Evolutionary conservation across 495 filamentous ascomycete genomes (phyloP).

Genomic region (Immersiella caudata): DNA sequence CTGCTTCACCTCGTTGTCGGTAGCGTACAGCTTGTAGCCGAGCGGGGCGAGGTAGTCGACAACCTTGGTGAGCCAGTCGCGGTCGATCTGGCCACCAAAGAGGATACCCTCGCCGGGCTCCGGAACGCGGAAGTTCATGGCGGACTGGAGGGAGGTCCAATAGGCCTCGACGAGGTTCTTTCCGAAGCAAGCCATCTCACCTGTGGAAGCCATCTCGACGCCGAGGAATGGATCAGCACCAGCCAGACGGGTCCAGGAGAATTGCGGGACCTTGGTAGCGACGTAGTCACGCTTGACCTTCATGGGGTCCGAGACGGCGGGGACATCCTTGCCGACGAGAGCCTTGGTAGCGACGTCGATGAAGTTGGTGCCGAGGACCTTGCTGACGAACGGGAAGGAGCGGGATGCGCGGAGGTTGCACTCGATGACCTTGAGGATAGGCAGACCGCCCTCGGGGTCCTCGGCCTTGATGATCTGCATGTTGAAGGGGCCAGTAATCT

Average conservation of each 20-base stretch:
- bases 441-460: slow-evolving; percentile 67
- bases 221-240: slow-evolving; percentile 97
- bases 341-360: slow-evolving; percentile 95
- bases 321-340: slow-evolving; percentile 82
- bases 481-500: slow-evolving; percentile 96
- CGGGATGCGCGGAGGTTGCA: slow-evolving; percentile 97
- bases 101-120: slow-evolving; percentile 92
- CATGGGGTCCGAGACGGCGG: slow-evolving; percentile 89
- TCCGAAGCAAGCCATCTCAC: slow-evolving; percentile 98
- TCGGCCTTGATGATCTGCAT: slow-evolving; percentile 99
- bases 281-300: slow-evolving; percentile 82
- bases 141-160: slow-evolving; percentile 93
- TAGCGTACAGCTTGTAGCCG: slow-evolving; percentile 91
- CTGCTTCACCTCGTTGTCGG: slow-evolving; percentile 75
- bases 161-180: slow-evolving; percentile 95
- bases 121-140: slow-evolving; percentile 98
- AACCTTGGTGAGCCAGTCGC: slow-evolving; percentile 66
- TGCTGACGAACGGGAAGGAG: slow-evolving; percentile 96
- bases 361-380: slow-evolving; percentile 96
- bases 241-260: slow-evolving; percentile 98
- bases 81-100: slow-evolving; percentile 80
- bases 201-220: slow-evolving; percentile 96
- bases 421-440: slow-evolving; percentile 87
- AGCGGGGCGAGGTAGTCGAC: slow-evolving; percentile 85
- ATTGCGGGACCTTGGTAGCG: slow-evolving; percentile 97